Base-by-base conservation (phyloP, 345 rosid genomes). In the Bruguiera parviflora region DNA sequence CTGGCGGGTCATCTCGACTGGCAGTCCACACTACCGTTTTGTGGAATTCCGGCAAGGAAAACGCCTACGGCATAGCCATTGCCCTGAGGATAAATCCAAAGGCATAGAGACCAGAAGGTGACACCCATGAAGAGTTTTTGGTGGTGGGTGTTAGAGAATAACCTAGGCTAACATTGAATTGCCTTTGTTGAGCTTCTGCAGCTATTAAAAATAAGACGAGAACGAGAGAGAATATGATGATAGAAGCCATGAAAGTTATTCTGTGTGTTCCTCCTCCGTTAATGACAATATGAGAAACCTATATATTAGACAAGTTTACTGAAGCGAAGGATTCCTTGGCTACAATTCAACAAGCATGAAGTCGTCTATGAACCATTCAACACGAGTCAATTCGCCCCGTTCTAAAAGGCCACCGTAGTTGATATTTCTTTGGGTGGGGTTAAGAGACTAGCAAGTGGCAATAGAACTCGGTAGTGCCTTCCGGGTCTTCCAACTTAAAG, bases 81-180 rank as follows among this genome's bases (percentile, higher is more conserved):
- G 35, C 73, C 82, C 22, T 37, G 65, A 4, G 3, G 61, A 58
- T 72, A 75, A 72, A 84, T 4, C 82, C 85, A 1, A 81, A 79
- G 20, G 77, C 75, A 8, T 73, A 82, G 25, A 39, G 69, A 19
- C 81, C 73, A 3, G 84, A 81, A 68, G 79, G 63, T 18, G 85
- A 84, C 31, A 46, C 5, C 85, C 82, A 82, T 37, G 70, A 66
- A 16, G 75, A 35, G 43, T 46, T 35, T 27, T 0, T 8, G 25
- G 28, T 5, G n/a, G 82, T 8, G n/a, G 85, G 75, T 4, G 55
- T 66, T 16, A 82, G 49, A 31, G 71, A 59, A 67, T 73, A 72
- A 53, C 64, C 74, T 4, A 8, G 21, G 31, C 1, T 68, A 55
- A 76, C 81, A 27, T 53, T 79, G 16, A 16, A 27, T 16, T 69